These are phyloP conservation scores for Alternaria sp. DNA, from an alignment of 2,329 filamentous ascomycete genomes.

Conservation along the genomic window DNA sequence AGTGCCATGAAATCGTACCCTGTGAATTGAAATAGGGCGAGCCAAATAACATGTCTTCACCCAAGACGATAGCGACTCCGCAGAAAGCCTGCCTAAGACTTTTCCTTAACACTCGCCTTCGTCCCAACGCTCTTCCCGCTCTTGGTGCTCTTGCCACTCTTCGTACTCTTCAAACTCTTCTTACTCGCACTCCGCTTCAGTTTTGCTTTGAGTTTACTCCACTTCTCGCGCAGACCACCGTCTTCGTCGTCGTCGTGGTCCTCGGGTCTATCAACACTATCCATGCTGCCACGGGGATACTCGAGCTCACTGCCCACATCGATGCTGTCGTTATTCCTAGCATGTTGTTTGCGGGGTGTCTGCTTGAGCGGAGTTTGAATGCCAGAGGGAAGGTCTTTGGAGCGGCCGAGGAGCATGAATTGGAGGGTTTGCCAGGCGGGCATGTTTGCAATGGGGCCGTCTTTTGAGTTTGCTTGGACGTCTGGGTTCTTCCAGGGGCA, in stretches of 20 bases:
- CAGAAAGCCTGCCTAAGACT: conserved; percentile 18
- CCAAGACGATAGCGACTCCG: not conserved
- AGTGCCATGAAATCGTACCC: not conserved
- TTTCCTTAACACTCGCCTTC: conserved; percentile 14
- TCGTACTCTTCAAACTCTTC: conserved; percentile 47
- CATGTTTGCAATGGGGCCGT: conserved; percentile 45
- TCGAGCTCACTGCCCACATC: conserved; percentile 37
- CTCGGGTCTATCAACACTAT: conserved; percentile 24
- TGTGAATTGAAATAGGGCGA: not conserved
- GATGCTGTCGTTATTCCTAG: conserved; percentile 33
- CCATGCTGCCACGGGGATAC: conserved; percentile 32
- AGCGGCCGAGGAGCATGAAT: conserved; percentile 42
- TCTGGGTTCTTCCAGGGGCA: conserved; percentile 53
- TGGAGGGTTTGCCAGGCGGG: conserved; percentile 49
- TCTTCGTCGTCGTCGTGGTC: conserved; percentile 25
- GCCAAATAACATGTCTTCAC: not conserved
- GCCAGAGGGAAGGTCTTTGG: conserved; percentile 16
- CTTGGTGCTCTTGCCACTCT: conserved; percentile 44
- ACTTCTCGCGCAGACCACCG: conserved; percentile 41
- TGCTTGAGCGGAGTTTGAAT: not conserved
- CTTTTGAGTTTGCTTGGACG: conserved; percentile 44
- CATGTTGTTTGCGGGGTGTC: conserved; percentile 15
- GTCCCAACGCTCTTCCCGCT: conserved; percentile 26
- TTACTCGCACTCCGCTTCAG: conserved; percentile 46
- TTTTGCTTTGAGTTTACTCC: conserved; percentile 50